A percentile compares a stretch with the other conserved stretches of the same genome.
These are phyloP conservation scores for Xylaria sp. DNA, from an alignment of 2,329 filamentous ascomycete genomes.

Conservation along the genomic window DNA sequence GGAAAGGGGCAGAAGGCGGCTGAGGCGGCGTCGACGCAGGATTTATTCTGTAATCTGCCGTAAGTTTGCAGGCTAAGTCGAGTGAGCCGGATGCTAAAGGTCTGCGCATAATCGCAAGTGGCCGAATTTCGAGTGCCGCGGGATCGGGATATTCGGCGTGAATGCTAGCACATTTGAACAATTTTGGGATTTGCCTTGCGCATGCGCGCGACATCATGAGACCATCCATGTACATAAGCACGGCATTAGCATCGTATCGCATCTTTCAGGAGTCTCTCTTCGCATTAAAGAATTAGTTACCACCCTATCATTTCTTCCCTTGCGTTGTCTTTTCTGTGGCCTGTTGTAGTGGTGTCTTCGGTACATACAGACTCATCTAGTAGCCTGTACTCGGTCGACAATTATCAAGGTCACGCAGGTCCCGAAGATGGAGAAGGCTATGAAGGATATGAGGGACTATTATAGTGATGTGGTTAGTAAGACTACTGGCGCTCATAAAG, in stretches of 20 bases:
- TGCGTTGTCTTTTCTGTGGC: neutral
- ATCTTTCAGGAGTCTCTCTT: neutral
- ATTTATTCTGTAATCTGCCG: conserved; percentile 73
- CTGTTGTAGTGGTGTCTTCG: neutral
- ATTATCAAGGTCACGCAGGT: conserved; percentile 73
- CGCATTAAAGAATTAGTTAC: conserved; percentile 4
- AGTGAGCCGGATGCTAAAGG: neutral
- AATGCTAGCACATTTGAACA: neutral
- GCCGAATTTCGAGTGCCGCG: neutral
- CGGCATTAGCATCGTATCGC: conserved; percentile 29
- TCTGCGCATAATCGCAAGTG: neutral
- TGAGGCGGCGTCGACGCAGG: conserved; percentile 57
- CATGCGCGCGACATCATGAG: conserved; percentile 23
- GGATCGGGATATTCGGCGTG: neutral
- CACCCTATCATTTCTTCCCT: neutral
- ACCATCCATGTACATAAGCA: conserved; percentile 39
- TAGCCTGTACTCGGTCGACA: conserved; percentile 50
- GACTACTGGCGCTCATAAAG: no score
- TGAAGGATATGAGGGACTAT: conserved; percentile 63
- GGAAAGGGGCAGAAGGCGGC: conserved; percentile 46
- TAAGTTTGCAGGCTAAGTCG: neutral
- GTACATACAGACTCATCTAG: neutral
- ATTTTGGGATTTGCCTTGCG: conserved; percentile 12
- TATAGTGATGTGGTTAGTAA: conserved; percentile 2
- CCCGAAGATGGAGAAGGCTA: conserved; percentile 72